These are phyloP conservation scores for Phascolomyces articulosus DNA, from an alignment of 371 early-diverging fungal species.

Conservation along the genomic window DNA sequence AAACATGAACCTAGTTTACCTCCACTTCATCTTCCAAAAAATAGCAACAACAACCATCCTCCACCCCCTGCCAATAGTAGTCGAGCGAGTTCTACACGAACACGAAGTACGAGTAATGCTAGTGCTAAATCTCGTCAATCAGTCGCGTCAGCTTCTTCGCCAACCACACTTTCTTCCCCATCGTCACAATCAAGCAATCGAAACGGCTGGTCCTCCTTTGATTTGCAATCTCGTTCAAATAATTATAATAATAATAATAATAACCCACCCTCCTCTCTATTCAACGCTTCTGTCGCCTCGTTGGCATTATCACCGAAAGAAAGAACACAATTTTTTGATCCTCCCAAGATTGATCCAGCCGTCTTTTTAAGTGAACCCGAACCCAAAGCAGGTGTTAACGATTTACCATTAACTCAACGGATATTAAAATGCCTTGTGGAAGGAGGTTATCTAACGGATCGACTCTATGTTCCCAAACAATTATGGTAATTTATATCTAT, in stretches of 20 bases:
- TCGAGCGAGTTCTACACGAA: constrained; percentile 4
- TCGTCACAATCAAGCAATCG: constrained; percentile 11
- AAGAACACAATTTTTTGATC: background rate
- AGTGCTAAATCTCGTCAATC: background rate
- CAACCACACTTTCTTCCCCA: constrained; percentile 9
- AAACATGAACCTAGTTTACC: constrained; percentile 1
- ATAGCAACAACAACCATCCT: too few relatives aligned
- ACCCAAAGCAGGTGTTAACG: background rate
- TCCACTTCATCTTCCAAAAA: background rate
- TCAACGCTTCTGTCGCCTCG: background rate
- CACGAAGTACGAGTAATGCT: constrained; percentile 5
- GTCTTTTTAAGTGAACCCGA: background rate
- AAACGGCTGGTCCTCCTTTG: constrained; percentile 9
- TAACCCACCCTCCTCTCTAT: background rate
- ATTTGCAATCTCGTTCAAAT: background rate
- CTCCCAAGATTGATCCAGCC: background rate
- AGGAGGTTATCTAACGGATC: constrained; percentile 34
- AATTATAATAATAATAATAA: too few relatives aligned
- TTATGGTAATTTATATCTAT: constrained; percentile 24
- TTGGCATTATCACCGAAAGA: constrained; percentile 6
- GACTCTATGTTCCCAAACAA: constrained; percentile 33
- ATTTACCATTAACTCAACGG: constrained; percentile 17
- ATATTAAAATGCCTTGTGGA: constrained; percentile 25
- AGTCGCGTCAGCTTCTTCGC: background rate
- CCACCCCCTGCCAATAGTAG: background rate